A percentile compares a stretch with the other conserved stretches of the same genome.
phyloP scores from a whole-genome alignment of 2,329 filamentous ascomycete species.

The Arthrobotrys entomopaga region DNA sequence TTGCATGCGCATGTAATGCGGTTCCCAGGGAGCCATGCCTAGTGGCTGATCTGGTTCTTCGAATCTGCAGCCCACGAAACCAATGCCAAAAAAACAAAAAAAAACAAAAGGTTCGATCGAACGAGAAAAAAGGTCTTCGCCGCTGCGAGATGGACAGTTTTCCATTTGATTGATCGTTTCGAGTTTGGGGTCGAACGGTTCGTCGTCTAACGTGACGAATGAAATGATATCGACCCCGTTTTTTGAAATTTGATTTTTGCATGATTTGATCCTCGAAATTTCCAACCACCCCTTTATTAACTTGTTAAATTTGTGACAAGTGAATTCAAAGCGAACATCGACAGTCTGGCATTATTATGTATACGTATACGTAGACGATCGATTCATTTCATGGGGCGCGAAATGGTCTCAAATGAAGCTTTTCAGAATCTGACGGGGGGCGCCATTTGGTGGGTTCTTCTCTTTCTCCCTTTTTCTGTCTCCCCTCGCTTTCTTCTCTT shows the following conservation, averaged over 20 bases:
- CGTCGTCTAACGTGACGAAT: background rate
- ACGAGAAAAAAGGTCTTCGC: constrained; percentile 30
- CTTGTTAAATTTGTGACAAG: too few relatives aligned
- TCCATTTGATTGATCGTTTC: background rate
- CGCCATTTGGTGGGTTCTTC: background rate
- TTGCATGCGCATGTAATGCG: constrained; percentile 43
- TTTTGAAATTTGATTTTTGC: background rate
- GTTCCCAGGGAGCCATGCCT: constrained; percentile 54
- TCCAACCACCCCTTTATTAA: too few relatives aligned
- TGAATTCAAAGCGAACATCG: too few relatives aligned
- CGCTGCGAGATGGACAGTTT: constrained; percentile 34
- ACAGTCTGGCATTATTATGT: too few relatives aligned
- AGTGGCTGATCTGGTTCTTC: constrained; percentile 45
- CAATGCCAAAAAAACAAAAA: constrained; percentile 17
- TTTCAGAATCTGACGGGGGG: too few relatives aligned
- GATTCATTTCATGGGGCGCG: too few relatives aligned
- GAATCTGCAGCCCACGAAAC: constrained; percentile 17
- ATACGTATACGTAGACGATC: too few relatives aligned
- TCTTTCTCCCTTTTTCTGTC: background rate
- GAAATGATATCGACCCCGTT: background rate
- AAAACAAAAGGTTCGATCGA: background rate
- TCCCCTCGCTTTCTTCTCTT: too few relatives aligned
- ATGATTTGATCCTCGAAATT: too few relatives aligned
- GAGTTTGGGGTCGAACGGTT: background rate
- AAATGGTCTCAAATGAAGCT: too few relatives aligned